These are phyloP conservation scores for Apiotrichum gamsii DNA, from an alignment of 1,284 basidiomycete species.

Conservation along the genomic window DNA sequence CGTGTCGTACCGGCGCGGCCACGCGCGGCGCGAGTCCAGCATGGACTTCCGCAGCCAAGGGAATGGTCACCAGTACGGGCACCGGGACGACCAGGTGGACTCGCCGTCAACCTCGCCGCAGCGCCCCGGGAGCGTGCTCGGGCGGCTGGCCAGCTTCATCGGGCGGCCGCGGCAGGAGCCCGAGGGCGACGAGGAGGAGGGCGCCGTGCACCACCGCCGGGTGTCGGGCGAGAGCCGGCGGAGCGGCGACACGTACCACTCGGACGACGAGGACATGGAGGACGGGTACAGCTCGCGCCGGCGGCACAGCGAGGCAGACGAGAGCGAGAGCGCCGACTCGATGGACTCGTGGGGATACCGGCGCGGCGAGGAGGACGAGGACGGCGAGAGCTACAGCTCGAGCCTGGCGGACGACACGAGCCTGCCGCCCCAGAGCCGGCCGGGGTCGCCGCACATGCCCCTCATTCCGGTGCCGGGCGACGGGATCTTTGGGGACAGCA, in stretches of 20 bases:
- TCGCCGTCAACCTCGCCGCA: conserved; percentile 17
- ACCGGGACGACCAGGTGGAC: conserved; percentile 11
- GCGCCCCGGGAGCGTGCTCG: conserved; percentile 31
- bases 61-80: conserved; percentile 8
- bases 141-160: conserved; percentile 42
- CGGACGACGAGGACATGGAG: neutral
- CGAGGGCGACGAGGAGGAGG: too few species aligned
- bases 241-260: neutral
- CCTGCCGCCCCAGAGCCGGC: conserved; percentile 44
- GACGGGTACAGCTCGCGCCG: conserved; percentile 9
- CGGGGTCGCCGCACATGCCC: conserved; percentile 40
- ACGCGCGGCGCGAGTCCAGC: conserved; percentile 9
- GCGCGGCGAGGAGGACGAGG: conserved; percentile 35
- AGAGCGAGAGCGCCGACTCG: conserved; percentile 18
- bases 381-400: conserved; percentile 36
- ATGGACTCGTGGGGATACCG: conserved; percentile 43
- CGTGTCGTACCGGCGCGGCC: neutral
- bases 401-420: conserved; percentile 48
- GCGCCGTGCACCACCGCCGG: too few species aligned
- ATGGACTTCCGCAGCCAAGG: conserved; percentile 3
- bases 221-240: conserved; percentile 8
- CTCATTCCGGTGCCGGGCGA: conserved; percentile 38
- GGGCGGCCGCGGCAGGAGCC: conserved; percentile 33
- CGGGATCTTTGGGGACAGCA: conserved; percentile 43
- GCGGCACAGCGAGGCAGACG: too few species aligned